These are phyloP conservation scores for Maudiozyma turicensis DNA, from an alignment of 805 yeast genomes.

Conservation along the genomic window DNA sequence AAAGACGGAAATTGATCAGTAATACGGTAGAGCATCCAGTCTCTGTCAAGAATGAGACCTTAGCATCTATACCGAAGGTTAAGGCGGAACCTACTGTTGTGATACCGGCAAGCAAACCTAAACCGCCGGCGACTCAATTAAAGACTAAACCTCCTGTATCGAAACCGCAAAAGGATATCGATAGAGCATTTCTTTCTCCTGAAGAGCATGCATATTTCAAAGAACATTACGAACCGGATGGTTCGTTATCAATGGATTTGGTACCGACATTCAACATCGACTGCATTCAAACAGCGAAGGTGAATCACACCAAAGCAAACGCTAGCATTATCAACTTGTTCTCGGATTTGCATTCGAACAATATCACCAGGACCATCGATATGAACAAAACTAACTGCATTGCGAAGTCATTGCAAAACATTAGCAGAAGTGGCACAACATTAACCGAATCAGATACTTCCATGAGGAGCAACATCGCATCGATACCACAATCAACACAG, in stretches of 20 bases:
- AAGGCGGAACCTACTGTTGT: too few species aligned
- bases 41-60: too few species aligned
- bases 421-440: neutral
- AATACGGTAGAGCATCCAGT: neutral
- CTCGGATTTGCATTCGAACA: constrained; percentile 7
- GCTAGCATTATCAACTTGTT: constrained; percentile 9
- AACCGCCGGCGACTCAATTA: too few species aligned
- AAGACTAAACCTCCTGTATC: too few species aligned
- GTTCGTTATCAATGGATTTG: constrained; percentile 18
- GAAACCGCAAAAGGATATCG: neutral
- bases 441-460: neutral
- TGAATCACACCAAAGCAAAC: constrained; percentile 16
- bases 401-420: constrained; percentile 6
- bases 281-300: constrained; percentile 3
- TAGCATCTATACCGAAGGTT: too few species aligned
- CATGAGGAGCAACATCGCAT: neutral
- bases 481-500: neutral
- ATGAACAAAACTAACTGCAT: constrained; percentile 24
- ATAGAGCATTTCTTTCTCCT: constrained; percentile 11
- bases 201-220: constrained; percentile 17
- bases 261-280: constrained; percentile 12
- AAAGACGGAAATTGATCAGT: neutral
- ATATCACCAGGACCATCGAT: constrained; percentile 14
- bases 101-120: too few species aligned
- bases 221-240: constrained; percentile 13